Conservation (phyloP, 805 yeast genomes). For the Ascoidea asiatica region DNA sequence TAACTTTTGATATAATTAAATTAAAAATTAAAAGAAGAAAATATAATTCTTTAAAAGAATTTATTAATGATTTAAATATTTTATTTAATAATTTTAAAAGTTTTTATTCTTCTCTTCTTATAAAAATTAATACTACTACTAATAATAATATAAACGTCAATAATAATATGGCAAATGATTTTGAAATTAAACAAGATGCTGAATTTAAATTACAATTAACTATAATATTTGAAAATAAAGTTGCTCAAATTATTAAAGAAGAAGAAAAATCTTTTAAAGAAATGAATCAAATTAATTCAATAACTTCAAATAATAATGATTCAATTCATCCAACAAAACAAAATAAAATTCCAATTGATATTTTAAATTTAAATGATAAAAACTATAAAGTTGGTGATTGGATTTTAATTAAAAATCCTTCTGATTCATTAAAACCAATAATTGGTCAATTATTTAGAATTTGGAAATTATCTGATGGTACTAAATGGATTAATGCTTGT, state of each 20-base stretch:
- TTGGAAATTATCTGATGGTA: conserved; percentile 79
- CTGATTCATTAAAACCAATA: conserved; percentile 81
- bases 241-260: conserved; percentile 41
- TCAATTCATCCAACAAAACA: conserved; percentile 11
- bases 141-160: background rate
- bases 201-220: conserved; percentile 14
- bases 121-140: conserved; percentile 36
- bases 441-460: conserved; percentile 88
- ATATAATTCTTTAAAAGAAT: conserved; percentile 63
- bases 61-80: conserved; percentile 61
- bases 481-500: conserved; percentile 83
- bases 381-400: conserved; percentile 85
- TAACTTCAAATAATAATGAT: background rate
- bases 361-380: conserved; percentile 56
- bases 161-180: too few species aligned
- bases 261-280: conserved; percentile 36
- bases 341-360: conserved; percentile 68
- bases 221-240: conserved; percentile 44
- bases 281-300: too few species aligned
- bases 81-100: conserved; percentile 64
- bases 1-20: conserved; percentile 60
- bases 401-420: conserved; percentile 79
- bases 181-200: too few species aligned
- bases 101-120: conserved; percentile 45
- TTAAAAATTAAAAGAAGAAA: conserved; percentile 77